Evolutionary conservation across 192 early-diverging fungal species (phyloP).

Genomic region (Dispira simplex): DNA sequence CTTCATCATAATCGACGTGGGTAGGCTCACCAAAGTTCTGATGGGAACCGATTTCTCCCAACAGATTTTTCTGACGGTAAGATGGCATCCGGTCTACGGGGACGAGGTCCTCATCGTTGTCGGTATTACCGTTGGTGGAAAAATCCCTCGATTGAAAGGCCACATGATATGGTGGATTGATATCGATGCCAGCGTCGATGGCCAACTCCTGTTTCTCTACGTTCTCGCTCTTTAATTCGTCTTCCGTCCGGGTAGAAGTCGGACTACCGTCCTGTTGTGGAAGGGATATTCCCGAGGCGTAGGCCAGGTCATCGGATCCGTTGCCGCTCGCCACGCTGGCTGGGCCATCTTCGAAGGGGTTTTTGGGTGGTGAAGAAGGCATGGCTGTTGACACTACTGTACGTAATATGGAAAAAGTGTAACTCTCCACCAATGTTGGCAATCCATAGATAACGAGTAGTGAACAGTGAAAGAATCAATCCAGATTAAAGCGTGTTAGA

Average conservation of each 20-base stretch:
- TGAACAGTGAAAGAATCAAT: too few species aligned
- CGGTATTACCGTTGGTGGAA: neutral
- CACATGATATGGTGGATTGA: neutral
- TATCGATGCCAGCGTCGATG: neutral
- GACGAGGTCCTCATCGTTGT: neutral
- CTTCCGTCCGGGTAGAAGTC: neutral
- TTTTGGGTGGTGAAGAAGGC: too few species aligned
- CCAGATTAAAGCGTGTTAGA: too few species aligned
- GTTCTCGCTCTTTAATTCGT: neutral
- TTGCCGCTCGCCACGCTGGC: neutral
- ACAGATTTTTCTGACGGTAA: neutral
- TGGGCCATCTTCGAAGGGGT: neutral
- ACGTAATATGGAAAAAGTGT: too few species aligned
- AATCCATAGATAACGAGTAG: too few species aligned
- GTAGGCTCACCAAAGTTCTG: conserved; percentile 25
- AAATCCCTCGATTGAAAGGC: neutral
- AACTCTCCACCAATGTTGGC: too few species aligned
- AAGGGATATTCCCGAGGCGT: neutral
- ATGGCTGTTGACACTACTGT: too few species aligned
- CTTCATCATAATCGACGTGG: conserved; percentile 22
- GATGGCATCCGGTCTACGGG: neutral
- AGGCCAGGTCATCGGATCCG: conserved; percentile 4
- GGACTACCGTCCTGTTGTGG: neutral
- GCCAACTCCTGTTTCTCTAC: neutral
- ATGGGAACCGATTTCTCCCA: neutral